Evolutionary conservation across 164 flowering plant species (phyloP).

Genomic region (Cinnamomum chago): DNA sequence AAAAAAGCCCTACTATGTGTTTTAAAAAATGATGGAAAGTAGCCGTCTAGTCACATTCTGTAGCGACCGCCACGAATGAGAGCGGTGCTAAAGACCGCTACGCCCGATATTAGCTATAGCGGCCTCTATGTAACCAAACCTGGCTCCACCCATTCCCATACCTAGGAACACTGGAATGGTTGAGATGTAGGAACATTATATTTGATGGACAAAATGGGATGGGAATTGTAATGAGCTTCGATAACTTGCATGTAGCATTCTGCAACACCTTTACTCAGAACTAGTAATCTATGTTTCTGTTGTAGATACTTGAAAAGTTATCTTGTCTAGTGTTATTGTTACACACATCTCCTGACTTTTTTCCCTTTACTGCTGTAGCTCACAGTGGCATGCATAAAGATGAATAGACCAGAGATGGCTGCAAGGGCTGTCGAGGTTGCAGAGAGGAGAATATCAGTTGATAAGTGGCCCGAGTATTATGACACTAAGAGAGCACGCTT

Average conservation of each 20-base stretch:
- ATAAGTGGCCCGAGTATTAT: slow-evolving; percentile 93
- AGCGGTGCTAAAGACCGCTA: no score
- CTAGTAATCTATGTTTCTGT: no score
- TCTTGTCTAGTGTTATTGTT: no score
- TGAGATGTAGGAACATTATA: no score
- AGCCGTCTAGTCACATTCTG: no score
- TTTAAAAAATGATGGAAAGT: no score
- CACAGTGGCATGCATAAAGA: slow-evolving; percentile 91
- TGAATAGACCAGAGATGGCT: slow-evolving; percentile 80
- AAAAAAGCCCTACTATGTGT: no score
- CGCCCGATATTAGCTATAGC: no score
- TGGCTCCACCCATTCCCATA: no score
- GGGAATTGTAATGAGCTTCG: neutral
- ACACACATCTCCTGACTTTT: neutral
- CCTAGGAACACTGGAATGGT: neutral
- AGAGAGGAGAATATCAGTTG: slow-evolving; percentile 59
- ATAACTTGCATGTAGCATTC: neutral
- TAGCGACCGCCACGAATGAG: no score
- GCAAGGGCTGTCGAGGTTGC: slow-evolving; percentile 65
- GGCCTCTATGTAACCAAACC: no score
- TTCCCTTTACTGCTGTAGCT: slow-evolving; percentile 48
- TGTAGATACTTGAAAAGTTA: no score
- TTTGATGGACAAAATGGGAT: neutral
- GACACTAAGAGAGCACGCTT: slow-evolving; percentile 73
- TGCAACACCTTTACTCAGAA: neutral